Base-by-base conservation (phyloP, 257 asterid genomes). In the Penstemon eatonii region DNA sequence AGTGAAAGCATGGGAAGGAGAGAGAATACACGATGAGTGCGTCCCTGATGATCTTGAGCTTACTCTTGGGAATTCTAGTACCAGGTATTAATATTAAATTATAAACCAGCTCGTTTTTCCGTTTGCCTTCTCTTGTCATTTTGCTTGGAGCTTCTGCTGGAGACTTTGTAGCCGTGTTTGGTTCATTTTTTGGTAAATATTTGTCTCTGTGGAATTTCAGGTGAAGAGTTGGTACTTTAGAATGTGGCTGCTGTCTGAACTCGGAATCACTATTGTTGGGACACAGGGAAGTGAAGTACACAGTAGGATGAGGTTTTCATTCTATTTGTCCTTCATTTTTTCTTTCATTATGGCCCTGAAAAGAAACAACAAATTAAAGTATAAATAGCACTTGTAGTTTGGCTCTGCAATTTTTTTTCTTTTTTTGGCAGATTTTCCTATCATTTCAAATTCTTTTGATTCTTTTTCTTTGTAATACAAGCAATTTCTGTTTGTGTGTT, bases 1-100 rank as follows among this genome's bases (percentile, higher is more conserved):
- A 39, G 99, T 94, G 69, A 93, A 85, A 66, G 84, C 99, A 10
- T 93, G 99, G 99, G 96, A 90, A 85, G 99, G 97, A 8, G 99
- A 93, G 77, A 88, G 92, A 75, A 93, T 90, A 67, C 99, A 93
- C 13, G 99, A 93, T 45, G 99, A 93, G 66, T 90, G 97, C 70
- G 87, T 80, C 64, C 86, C 89, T 4, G 99, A 94, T 74, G 99
- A 94, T 64, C 99, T 94, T 19, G 96, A 89, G 84, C 95, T 94
- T 65, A 94, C 96, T 49, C 96, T 94, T 61, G 99, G 99, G 70
- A 91, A 86, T 81, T 78, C 96, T 47, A 82, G 67, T 69, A 88
- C 97, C 80, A 87, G 95, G 94, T 92, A 85, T 41, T 43, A 38
- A 60, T 25, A 43, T 9, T 33, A 10, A 43, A 18, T 53, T 5